Conservation (phyloP, 2,329 filamentous ascomycete genomes). For the Trichophaea hybrida region DNA sequence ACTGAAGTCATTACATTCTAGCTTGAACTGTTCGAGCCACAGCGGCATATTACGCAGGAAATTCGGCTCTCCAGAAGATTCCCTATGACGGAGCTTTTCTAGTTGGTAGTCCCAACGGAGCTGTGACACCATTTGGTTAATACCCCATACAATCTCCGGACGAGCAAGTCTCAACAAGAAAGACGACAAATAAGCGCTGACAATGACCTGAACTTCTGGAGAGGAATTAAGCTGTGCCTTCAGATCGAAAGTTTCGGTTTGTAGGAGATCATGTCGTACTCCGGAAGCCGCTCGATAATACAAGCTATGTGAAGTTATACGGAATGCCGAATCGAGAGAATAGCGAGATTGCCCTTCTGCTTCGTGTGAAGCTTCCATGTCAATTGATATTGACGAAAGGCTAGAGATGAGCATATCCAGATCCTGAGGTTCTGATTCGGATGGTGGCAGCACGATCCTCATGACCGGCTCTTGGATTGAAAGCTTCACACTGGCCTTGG, state of each 20-base stretch:
- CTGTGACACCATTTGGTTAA: conserved; percentile 81
- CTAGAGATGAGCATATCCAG: conserved; percentile 93
- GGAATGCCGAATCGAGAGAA: conserved; percentile 64
- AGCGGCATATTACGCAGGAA: conserved; percentile 63
- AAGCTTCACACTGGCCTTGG: conserved; percentile 87
- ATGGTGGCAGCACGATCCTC: conserved; percentile 68
- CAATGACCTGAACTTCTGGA: conserved; percentile 70
- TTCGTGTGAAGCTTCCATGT: conserved; percentile 92
- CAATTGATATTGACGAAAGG: conserved; percentile 81
- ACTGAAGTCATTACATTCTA: conserved; percentile 80
- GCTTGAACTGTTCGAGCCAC: conserved; percentile 71
- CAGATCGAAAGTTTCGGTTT: conserved; percentile 76
- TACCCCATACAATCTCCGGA: conserved; percentile 79
- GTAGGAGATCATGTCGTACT: conserved; percentile 69
- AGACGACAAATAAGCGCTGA: conserved; percentile 66
- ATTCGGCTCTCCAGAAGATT: conserved; percentile 43
- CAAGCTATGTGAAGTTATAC: conserved; percentile 71
- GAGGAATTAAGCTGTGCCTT: conserved; percentile 73
- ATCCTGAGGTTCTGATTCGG: conserved; percentile 50
- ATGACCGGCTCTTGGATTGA: conserved; percentile 94
- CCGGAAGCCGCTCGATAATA: conserved; percentile 87
- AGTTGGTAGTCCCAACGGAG: conserved; percentile 56
- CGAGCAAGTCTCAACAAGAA: conserved; percentile 81
- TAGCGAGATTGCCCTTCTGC: conserved; percentile 73
- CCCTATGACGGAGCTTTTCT: conserved; percentile 36